phyloP scores from a whole-genome alignment of 1,284 basidiomycete species.

The Tilletia setariae region DNA sequence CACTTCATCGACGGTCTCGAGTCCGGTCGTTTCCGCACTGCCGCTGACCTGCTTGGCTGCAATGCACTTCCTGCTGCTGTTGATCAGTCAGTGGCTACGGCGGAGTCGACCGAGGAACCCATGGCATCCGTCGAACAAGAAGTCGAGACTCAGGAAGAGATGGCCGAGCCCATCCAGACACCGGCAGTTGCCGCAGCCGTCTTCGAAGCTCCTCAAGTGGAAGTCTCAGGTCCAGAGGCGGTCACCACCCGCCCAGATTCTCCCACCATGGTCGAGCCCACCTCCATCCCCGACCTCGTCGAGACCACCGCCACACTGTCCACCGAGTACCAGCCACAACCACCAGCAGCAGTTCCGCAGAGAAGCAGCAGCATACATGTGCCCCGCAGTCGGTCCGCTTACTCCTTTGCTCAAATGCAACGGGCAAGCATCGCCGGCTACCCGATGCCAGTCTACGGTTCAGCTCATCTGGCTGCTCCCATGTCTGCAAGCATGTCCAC shows the following conservation, averaged over 20 bases:
- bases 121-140: too few relatives aligned
- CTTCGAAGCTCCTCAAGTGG: too few relatives aligned
- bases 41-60: slow-evolving; percentile 7
- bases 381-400: slow-evolving; percentile 24
- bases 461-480: slow-evolving; percentile 19
- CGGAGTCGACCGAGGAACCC: too few relatives aligned
- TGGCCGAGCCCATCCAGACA: too few relatives aligned
- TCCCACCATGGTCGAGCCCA: slow-evolving; percentile 20
- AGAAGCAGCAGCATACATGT: slow-evolving; percentile 7
- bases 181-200: too few relatives aligned
- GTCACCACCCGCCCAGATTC: neutral
- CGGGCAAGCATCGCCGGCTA: slow-evolving; percentile 37
- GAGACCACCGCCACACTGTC: neutral
- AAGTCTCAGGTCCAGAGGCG: neutral
- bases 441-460: slow-evolving; percentile 17
- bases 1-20: slow-evolving; percentile 43
- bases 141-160: too few relatives aligned
- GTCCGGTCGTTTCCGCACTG: slow-evolving; percentile 21
- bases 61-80: neutral
- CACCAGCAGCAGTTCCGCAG: slow-evolving; percentile 17
- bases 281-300: too few relatives aligned
- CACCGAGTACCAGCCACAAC: slow-evolving; percentile 29
- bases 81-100: slow-evolving; percentile 15
- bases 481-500: neutral
- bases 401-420: slow-evolving; percentile 9